Evolutionary conservation across 352 stramenopile genomes (phyloP).

Genomic region (Globisporangium cystogenes): DNA sequence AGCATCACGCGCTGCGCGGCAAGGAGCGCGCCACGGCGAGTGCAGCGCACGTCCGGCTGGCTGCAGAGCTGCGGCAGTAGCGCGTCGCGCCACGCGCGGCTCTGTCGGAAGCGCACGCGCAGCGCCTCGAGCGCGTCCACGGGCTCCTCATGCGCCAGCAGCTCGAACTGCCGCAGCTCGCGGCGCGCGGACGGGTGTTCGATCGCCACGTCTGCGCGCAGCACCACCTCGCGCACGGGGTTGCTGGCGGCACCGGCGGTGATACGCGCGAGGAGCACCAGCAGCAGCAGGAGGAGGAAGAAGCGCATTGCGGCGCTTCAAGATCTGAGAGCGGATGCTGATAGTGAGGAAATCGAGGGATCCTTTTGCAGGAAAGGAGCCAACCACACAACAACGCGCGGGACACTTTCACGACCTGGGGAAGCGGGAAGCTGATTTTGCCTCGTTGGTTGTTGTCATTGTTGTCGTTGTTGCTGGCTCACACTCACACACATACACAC

Average conservation of each 20-base stretch:
- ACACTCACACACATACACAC: not conserved
- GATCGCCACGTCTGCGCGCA: slow-evolving; percentile 10
- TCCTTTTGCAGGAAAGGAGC: too few relatives aligned
- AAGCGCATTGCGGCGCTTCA: too few relatives aligned
- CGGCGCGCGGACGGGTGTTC: slow-evolving; percentile 10
- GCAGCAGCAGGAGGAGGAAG: not conserved
- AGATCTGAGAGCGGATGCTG: too few relatives aligned
- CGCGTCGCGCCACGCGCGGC: slow-evolving; percentile 23
- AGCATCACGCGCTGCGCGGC: slow-evolving; percentile 33
- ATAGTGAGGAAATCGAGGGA: too few relatives aligned
- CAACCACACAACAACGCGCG: too few relatives aligned
- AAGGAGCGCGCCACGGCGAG: slow-evolving; percentile 31
- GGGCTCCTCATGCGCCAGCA: slow-evolving; percentile 36
- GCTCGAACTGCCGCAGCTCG: slow-evolving; percentile 18
- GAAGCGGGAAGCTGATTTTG: too few relatives aligned
- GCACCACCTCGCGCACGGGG: slow-evolving; percentile 1
- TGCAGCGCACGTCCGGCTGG: slow-evolving; percentile 26
- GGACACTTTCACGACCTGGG: too few relatives aligned
- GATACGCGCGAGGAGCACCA: not conserved
- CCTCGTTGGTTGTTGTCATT: too few relatives aligned
- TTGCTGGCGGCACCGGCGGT: not conserved
- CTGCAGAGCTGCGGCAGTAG: slow-evolving; percentile 45
- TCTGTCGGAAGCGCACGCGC: slow-evolving; percentile 29
- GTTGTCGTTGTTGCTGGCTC: not conserved
- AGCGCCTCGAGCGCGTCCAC: slow-evolving; percentile 51